phyloP scores from a whole-genome alignment of 2,329 filamentous ascomycete genomes.

The Penicillium sp. region DNA sequence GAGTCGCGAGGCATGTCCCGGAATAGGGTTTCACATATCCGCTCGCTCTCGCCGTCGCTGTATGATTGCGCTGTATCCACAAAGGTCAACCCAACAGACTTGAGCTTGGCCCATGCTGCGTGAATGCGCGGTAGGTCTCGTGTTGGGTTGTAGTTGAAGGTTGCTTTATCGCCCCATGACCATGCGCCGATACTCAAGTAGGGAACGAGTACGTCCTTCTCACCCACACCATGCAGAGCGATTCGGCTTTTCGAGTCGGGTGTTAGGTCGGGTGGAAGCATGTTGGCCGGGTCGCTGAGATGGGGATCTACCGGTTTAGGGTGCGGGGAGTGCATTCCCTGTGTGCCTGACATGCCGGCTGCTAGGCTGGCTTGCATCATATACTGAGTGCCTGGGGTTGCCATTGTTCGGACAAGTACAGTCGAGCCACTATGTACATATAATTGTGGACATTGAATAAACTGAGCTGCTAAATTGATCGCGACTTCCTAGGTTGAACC shows the following conservation, averaged over 20 bases:
- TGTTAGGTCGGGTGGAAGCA: slow-evolving; percentile 22
- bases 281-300: slow-evolving; percentile 22
- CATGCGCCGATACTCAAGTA: slow-evolving; percentile 32
- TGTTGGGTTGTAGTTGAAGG: slow-evolving; percentile 37
- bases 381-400: slow-evolving; percentile 23
- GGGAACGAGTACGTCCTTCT: slow-evolving; percentile 28
- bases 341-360: slow-evolving; percentile 27
- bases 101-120: slow-evolving; percentile 42
- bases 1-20: slow-evolving; percentile 35
- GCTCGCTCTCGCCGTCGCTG: slow-evolving; percentile 45
- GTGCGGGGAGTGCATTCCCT: slow-evolving; percentile 22
- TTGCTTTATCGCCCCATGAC: slow-evolving; percentile 34
- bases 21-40: slow-evolving; percentile 45
- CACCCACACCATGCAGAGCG: slow-evolving; percentile 21
- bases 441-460: neutral
- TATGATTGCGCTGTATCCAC: slow-evolving; percentile 49
- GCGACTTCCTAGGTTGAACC: neutral
- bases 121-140: slow-evolving; percentile 36
- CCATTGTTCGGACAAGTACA: slow-evolving; percentile 7
- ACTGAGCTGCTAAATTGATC: neutral
- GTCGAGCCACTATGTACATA: neutral
- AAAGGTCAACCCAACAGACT: slow-evolving; percentile 42
- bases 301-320: slow-evolving; percentile 22
- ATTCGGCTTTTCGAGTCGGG: slow-evolving; percentile 24
- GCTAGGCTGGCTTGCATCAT: slow-evolving; percentile 25